Base-by-base conservation (phyloP, 2,329 filamentous ascomycete genomes). In the Aspergillus uvarum region DNA sequence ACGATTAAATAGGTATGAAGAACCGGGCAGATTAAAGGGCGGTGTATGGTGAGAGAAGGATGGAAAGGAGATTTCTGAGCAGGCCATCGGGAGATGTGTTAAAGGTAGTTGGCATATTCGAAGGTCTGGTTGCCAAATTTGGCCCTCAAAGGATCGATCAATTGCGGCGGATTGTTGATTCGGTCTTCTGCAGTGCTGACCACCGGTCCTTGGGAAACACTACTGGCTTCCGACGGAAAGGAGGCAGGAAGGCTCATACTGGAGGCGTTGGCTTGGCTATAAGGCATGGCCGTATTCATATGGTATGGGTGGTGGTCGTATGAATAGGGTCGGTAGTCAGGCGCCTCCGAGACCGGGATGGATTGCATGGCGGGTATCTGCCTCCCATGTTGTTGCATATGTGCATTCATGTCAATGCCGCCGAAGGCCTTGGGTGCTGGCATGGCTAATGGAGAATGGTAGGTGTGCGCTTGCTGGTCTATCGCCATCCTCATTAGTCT, bases 171-270 rank as follows among this genome's bases (percentile, higher is more conserved):
- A 32, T 67, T 63, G 49, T 65, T 64, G 60, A 71, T 66, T 24
- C 66, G 65, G 29, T 71, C 68, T 31, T 69, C 65, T 7, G 68
- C 53, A 11, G 65, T 54, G n/a, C 63, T 62, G 44, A 58, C 59
- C 19, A 63, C 61, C 11, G 60, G 50, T 29, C 56, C 62, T 26
- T 63, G 63, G 10, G 67, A 61, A 24, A 64, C 62, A 47, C 59
- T 59, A 16, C 59, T 65, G 12, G 69, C 60, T 24, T 74, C 72
- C n/a, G 70, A 66, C 16, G 70, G 70, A 49, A 70, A 73, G 6
- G 74, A 71, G 1, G 72, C 67, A 11, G 75, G 72, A 12, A 76
- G 70, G 49, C 69, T 76, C 59, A 77, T 63, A 26, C 66, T 70
- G n/a, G 75, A 74, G 21, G 74, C 59, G 47, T 72, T 74, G 35